These are phyloP conservation scores for Furcasterigmium furcatum DNA, from an alignment of 2,329 filamentous ascomycete genomes.

Conservation along the genomic window DNA sequence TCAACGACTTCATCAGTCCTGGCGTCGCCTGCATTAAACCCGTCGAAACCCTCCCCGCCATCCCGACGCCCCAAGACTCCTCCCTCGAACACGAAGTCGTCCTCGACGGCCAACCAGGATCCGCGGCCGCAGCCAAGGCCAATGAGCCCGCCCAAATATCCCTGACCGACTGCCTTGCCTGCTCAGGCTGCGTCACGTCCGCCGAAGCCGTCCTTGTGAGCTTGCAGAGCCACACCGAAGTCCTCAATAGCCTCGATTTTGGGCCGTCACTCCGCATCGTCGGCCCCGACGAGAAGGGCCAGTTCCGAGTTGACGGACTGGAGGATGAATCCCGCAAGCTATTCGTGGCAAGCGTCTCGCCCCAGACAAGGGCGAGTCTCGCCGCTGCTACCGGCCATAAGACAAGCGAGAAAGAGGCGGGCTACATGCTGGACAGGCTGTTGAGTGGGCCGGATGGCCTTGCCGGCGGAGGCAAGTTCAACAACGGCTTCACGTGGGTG, in stretches of 20 bases:
- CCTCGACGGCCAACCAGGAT: slow-evolving; percentile 74
- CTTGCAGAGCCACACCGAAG: slow-evolving; percentile 89
- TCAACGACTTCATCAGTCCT: slow-evolving; percentile 98
- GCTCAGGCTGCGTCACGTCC: slow-evolving; percentile 95
- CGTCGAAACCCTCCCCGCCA: slow-evolving; percentile 80
- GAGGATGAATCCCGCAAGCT: slow-evolving; percentile 65
- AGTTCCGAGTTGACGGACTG: slow-evolving; percentile 43
- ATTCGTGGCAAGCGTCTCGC: slow-evolving; percentile 90
- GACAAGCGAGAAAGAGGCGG: slow-evolving; percentile 69
- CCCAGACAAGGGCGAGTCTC: slow-evolving; percentile 84
- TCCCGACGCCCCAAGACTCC: slow-evolving; percentile 33
- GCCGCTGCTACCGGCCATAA: slow-evolving; percentile 76
- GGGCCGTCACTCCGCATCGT: slow-evolving; percentile 45
- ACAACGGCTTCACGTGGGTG: slow-evolving; percentile 83
- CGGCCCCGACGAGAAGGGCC: slow-evolving; percentile 25
- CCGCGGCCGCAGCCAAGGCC: slow-evolving; percentile 43
- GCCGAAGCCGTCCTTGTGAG: slow-evolving; percentile 97
- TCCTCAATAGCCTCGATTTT: slow-evolving; percentile 76
- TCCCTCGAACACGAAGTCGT: slow-evolving; percentile 76
- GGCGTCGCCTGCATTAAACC: slow-evolving; percentile 98
- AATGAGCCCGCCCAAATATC: slow-evolving; percentile 84
- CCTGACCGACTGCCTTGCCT: slow-evolving; percentile 94
- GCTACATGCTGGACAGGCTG: slow-evolving; percentile 78
- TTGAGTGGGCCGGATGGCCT: slow-evolving; percentile 69
- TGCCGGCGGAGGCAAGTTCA: slow-evolving; percentile 64